Base-by-base conservation (phyloP, 352 stramenopile genomes). In the Thalassiosira exigua region DNA sequence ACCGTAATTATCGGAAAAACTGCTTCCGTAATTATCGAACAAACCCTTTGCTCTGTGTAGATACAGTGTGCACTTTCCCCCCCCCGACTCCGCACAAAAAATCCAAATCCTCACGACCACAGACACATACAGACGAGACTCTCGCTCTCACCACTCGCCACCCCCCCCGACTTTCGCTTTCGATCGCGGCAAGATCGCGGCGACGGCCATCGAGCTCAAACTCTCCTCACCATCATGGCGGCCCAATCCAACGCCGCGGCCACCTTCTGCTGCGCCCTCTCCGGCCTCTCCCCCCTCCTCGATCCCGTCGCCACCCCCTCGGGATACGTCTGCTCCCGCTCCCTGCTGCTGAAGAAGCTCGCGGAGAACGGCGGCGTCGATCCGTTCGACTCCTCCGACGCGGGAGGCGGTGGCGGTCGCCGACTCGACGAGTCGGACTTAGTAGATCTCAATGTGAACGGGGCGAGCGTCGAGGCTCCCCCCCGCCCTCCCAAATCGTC, bases 231-330 rank as follows among this genome's bases (percentile, higher is more conserved):
- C 17, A 59, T 44, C 67, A 75, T 75, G 68, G 68, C 54, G 14
- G 33, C 68, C 19, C 58, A 77, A 66, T 70, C 69, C 30, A 78
- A 65, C 69, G 59, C 69, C 22, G 48, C 41, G 41, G 58, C 70
- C 70, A 72, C 51, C 51, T 82, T 68, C 67, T 67, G 39, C 22
- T 84, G 76, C 64, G 71, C 76, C 39, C 70, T 84, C 21, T 62
- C 76, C 41, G 76, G 76, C 46, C 57, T 70, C 2, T 61, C 76
- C 56, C 56, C 64, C 50, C 44, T 74, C 19, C 48, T 30, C 29
- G 75, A 88, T 53, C 41, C 83, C 9, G 86, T 93, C 9, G 82
- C 88, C 4, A 93, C 88, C 3, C 88, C 88, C 29, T 92, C 88
- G 0, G 88, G 88, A 12, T 82, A 91, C 62, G 78, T 92, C 57